Evolutionary conservation across 257 asterid species (phyloP), one percentile per base, ranked within the genome.

Genomic region (Solanum bulbocastanum): DNA sequence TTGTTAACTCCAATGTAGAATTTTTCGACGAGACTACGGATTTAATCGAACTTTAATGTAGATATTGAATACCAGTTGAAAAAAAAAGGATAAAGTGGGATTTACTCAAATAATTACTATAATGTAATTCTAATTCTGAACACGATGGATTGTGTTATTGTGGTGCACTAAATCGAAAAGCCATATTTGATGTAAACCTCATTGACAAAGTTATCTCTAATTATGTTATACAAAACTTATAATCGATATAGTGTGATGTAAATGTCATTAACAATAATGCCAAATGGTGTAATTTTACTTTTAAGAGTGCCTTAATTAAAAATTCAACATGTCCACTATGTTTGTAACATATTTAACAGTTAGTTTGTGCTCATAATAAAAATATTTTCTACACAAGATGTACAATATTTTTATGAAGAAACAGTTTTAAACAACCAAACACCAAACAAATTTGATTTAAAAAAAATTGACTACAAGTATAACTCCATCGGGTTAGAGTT

Each of bases 1-100:
- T 49, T 49, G 22, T 49, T 6, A 49, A 42, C 5, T 15, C 1
- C 15, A 42, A 42, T 42, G 0, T 39, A 10, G 0, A 10, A 39
- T 0, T 42, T 11, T 42, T 0, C 5, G 5, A 5, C 2, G 49
- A 42, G 1, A 42, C 11, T 42, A 11, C 0, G 2, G 2, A 42
- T 49, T 11, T 42, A 15, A 0, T 15, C 0, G 16, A 8, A 49
- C 8, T 49, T 49, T 6, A 49, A 49, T 2, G 6, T 5, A 22
- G 0, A 49, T 15, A 49, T 49, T 7, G 60, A 15, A 15, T 0
- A 44, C 1, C 0, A 8, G 58, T 0, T 1, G 60, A 49, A 2
- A 15, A 49, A 9, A 40, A 40, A 12, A 40, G 12, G 32, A 11
- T n/a, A 11, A 62, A 62, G 30, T 62, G 71, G 71, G 16, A 62